These are phyloP conservation scores for Colletotrichum graminicola DNA, from an alignment of 2,329 filamentous ascomycete genomes.

Conservation along the genomic window DNA sequence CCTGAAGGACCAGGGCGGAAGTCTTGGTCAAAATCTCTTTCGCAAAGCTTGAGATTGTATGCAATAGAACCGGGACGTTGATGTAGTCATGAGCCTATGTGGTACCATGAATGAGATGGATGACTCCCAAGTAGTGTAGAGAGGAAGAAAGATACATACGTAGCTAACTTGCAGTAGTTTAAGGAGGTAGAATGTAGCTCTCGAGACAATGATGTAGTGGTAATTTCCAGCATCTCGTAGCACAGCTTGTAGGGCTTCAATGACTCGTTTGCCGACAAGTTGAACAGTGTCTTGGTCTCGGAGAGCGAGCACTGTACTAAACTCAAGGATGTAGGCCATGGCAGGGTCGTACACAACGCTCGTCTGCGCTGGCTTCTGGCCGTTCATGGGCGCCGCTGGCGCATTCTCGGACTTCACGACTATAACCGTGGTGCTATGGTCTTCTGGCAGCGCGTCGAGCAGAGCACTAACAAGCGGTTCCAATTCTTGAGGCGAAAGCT, in stretches of 20 bases:
- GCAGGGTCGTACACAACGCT: conserved; percentile 84
- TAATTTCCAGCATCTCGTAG: conserved; percentile 83
- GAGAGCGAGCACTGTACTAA: conserved; percentile 85
- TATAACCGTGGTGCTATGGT: conserved; percentile 81
- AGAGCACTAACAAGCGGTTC: conserved; percentile 73
- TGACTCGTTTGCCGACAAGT: conserved; percentile 81
- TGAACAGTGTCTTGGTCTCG: conserved; percentile 80
- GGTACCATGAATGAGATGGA: conserved; percentile 24
- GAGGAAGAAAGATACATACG: conserved; percentile 63
- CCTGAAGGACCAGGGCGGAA: conserved; percentile 80
- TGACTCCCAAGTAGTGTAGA: conserved; percentile 45
- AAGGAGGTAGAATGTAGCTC: conserved; percentile 88
- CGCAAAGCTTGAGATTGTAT: conserved; percentile 89
- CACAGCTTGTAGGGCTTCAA: conserved; percentile 83
- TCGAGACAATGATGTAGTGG: conserved; percentile 85
- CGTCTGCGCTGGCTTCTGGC: conserved; percentile 64
- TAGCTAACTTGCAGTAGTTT: conserved; percentile 86
- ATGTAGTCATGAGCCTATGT: conserved; percentile 87
- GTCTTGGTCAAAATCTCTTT: conserved; percentile 82
- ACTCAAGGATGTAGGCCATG: conserved; percentile 89
- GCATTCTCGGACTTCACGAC: conserved; percentile 89
- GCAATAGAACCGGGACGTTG: conserved; percentile 89
- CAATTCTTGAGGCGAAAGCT: conserved; percentile 53
- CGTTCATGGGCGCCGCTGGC: conserved; percentile 70
- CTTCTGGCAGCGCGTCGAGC: conserved; percentile 87